A percentile compares a stretch with the other conserved stretches of the same genome.
Conservation (phyloP, 2,329 filamentous ascomycete genomes). For the Botryotinia convoluta region DNA sequence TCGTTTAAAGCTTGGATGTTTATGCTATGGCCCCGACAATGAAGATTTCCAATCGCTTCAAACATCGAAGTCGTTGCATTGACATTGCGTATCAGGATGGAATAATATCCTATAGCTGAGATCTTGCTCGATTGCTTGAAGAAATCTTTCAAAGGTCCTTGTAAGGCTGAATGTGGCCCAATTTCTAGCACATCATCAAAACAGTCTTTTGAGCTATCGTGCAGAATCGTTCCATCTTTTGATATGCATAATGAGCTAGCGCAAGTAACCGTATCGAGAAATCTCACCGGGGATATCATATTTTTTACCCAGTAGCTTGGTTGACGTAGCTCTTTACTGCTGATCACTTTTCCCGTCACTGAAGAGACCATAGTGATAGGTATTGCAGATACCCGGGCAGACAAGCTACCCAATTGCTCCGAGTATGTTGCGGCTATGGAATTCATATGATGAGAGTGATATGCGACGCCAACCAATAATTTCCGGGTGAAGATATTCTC, state of each 20-base stretch:
- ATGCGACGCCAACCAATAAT: conserved; percentile 3
- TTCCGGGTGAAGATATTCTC: background rate
- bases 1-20: background rate
- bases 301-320: conserved; percentile 47
- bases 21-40: conserved; percentile 1
- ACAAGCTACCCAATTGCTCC: background rate
- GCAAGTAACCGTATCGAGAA: conserved; percentile 25
- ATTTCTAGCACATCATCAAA: conserved; percentile 20
- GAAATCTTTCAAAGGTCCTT: conserved; percentile 17
- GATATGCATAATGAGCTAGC: background rate
- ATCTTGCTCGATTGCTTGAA: background rate
- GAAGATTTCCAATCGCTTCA: background rate
- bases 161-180: conserved; percentile 23
- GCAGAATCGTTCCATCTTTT: background rate
- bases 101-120: background rate
- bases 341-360: background rate
- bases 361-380: background rate
- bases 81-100: background rate
- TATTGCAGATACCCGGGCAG: no score
- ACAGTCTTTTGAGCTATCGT: background rate
- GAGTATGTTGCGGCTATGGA: background rate
- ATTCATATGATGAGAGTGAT: conserved; percentile 23
- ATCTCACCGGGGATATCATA: conserved; percentile 45
- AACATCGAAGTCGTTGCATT: background rate
- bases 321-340: background rate